Evolutionary conservation across 345 rosid genomes (phyloP), one percentile per base, ranked within the genome.

Genomic region (Euclidium syriacum): DNA sequence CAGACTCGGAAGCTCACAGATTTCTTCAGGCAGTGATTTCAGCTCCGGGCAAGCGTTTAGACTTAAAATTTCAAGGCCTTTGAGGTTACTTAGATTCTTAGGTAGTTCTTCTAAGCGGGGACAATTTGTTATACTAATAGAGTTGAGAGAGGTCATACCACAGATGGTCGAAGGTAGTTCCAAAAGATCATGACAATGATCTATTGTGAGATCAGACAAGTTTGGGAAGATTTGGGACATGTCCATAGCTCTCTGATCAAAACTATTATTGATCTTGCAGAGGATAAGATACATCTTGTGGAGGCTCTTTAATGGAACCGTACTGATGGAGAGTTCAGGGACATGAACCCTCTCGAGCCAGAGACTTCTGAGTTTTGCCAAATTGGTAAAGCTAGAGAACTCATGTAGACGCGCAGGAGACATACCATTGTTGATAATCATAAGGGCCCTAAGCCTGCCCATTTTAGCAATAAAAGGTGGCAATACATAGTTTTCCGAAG

Each of bases 291-390:
- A 84, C 41, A 94, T 59, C 64, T 94, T 90, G 59, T 44, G 64
- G 75, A 94, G 41, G 30, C 50, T 77, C 36, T 51, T 73, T 19
- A 79, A 34, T 7, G 83, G 82, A 36, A 57, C 64, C 5, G 82
- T 75, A 51, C 72, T 54, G 30, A 65, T 65, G 9, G 78, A 64
- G 29, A 84, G 70, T 15, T 72, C 79, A 48, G 84, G 75, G 47
- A 81, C 71, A n/a, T 75, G 77, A 27, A 81, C 87, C 39, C 77
- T 87, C 73, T 94, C 89, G 6, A 94, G 91, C 95, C 97, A 90
- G 6, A 90, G 83, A 77, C 96, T 94, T 50, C 76, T 79, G 38
- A 94, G 65, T 58, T 80, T 80, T 30, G 65, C 55, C 60, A 83
- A 51, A 65, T 72, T 74, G 38, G 84, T 62, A 58, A 83, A 80